Evolutionary conservation across 495 filamentous ascomycete genomes (phyloP).

Genomic region (Rhizodiscina lignyota): DNA sequence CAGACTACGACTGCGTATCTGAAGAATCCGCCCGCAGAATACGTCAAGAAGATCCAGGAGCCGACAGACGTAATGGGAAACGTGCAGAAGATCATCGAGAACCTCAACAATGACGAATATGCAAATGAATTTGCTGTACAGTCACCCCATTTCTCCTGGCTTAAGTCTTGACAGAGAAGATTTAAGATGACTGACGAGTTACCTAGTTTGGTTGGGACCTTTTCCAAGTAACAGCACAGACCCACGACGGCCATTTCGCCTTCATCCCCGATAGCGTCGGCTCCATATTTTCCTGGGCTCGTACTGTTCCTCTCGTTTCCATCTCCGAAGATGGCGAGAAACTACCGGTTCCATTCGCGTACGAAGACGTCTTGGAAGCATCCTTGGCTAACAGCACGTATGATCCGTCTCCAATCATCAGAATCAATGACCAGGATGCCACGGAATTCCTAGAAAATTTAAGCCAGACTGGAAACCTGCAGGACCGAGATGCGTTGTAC

Average conservation of each 20-base stretch:
- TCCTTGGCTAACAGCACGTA: constrained; percentile 18
- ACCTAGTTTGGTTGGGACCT: too few relatives aligned
- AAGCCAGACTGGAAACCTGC: constrained; percentile 11
- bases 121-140: constrained; percentile 12
- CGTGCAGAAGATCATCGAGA: constrained; percentile 11
- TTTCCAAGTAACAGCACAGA: constrained; percentile 14
- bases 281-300: constrained; percentile 15
- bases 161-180: too few relatives aligned
- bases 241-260: constrained; percentile 20
- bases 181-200: too few relatives aligned
- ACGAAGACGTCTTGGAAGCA: constrained; percentile 14
- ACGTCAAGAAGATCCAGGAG: constrained; percentile 16
- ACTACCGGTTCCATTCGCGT: constrained; percentile 16
- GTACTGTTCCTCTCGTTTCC: constrained; percentile 14
- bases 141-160: neutral
- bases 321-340: constrained; percentile 17
- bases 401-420: constrained; percentile 14
- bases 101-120: constrained; percentile 10
- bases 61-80: constrained; percentile 14
- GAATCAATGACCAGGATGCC: constrained; percentile 18
- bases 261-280: constrained; percentile 18
- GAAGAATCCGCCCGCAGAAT: constrained; percentile 18
- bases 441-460: constrained; percentile 9
- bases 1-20: constrained; percentile 17
- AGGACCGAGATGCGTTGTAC: constrained; percentile 17